Percentiles rank a stretch among this genome's conserved stretches.
phyloP scores from a whole-genome alignment of 2,329 filamentous ascomycete species.

The Monilinia fructigena region DNA sequence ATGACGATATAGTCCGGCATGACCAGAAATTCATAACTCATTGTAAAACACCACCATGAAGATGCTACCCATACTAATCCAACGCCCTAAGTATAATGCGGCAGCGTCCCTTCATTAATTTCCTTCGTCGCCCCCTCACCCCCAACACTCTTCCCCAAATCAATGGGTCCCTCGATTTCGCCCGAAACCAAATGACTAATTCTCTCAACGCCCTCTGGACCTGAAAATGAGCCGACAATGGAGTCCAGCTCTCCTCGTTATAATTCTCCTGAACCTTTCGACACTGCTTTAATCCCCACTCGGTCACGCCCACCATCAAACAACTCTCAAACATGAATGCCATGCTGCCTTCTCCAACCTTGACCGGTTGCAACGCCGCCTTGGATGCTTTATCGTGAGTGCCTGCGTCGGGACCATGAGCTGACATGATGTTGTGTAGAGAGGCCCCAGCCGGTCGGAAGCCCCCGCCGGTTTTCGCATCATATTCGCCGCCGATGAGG shows the following conservation, averaged over 20 bases:
- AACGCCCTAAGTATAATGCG: not conserved
- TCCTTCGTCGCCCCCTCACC: conserved; percentile 11
- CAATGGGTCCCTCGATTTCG: conserved; percentile 21
- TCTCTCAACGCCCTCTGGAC: conserved; percentile 31
- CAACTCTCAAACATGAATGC: conserved; percentile 66
- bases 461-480: conserved; percentile 55
- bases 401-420: conserved; percentile 57
- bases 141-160: conserved; percentile 29
- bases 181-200: conserved; percentile 34
- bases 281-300: conserved; percentile 69
- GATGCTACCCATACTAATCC: too few relatives aligned
- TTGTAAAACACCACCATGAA: too few relatives aligned
- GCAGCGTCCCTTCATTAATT: not conserved
- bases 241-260: conserved; percentile 66
- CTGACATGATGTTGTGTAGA: conserved; percentile 63
- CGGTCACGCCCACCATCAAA: conserved; percentile 69
- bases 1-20: too few relatives aligned
- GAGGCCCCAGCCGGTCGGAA: conserved; percentile 61
- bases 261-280: conserved; percentile 67
- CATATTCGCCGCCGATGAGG: conserved; percentile 59
- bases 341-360: conserved; percentile 59
- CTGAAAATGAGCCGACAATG: conserved; percentile 50
- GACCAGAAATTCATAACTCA: too few relatives aligned
- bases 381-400: conserved; percentile 56
- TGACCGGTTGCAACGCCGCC: conserved; percentile 53